These are phyloP conservation scores for Geotrichum siamense DNA, from an alignment of 1,139 yeast species.

Conservation along the genomic window DNA sequence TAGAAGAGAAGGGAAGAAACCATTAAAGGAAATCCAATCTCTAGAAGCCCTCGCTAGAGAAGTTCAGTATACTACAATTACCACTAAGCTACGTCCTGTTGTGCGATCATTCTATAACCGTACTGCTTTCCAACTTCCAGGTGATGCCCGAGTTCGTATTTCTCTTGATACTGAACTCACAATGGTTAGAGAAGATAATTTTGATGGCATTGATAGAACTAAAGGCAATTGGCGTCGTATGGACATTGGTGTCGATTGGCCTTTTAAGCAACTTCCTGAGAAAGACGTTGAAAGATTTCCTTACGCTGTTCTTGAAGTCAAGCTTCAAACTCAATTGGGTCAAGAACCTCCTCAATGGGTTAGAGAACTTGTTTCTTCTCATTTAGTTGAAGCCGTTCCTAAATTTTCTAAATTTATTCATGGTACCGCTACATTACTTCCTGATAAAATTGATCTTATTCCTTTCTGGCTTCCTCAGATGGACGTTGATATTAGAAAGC, in stretches of 20 bases:
- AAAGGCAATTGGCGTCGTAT: slow-evolving; percentile 94
- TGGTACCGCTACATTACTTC: slow-evolving; percentile 83
- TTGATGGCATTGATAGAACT: slow-evolving; percentile 88
- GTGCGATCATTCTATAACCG: slow-evolving; percentile 94
- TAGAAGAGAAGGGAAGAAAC: slow-evolving; percentile 86
- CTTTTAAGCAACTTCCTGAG: slow-evolving; percentile 77
- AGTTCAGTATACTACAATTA: slow-evolving; percentile 80
- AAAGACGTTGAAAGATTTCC: slow-evolving; percentile 89
- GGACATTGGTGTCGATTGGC: slow-evolving; percentile 97
- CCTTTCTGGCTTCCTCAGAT: slow-evolving; percentile 99
- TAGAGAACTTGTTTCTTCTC: slow-evolving; percentile 81
- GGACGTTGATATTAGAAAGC: slow-evolving; percentile 92
- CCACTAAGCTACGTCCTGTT: slow-evolving; percentile 82
- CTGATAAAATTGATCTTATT: slow-evolving; percentile 71
- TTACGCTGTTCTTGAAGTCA: slow-evolving; percentile 93
- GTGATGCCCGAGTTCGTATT: slow-evolving; percentile 97
- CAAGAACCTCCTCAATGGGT: slow-evolving; percentile 99
- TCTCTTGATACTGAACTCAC: slow-evolving; percentile 92
- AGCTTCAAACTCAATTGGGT: slow-evolving; percentile 93
- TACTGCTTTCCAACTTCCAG: slow-evolving; percentile 97
- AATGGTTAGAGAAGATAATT: slow-evolving; percentile 95
- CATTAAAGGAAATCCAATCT: slow-evolving; percentile 78
- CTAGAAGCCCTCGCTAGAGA: slow-evolving; percentile 88
- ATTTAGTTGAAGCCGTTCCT: slow-evolving; percentile 95
- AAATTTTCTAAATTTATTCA: slow-evolving; percentile 95